Conservation (phyloP, 768 basidiomycete species). For the Pleurotus cornucopiae region DNA sequence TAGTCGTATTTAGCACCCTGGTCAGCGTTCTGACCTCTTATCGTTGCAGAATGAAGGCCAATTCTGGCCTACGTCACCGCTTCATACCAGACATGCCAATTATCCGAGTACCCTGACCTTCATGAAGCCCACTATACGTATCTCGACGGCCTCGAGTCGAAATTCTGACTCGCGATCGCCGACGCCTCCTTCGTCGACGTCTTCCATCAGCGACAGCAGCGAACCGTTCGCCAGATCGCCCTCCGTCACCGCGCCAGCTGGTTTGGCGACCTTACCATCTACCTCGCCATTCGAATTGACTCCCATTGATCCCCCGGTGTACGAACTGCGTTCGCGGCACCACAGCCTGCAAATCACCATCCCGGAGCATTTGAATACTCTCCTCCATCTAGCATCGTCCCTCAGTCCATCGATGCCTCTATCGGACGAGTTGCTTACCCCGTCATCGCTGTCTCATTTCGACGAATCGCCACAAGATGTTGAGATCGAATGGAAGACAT, state of each 20-base stretch:
- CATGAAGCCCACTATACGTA: background rate
- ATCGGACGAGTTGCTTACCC: background rate
- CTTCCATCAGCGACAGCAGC: background rate
- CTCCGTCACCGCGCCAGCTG: slow-evolving; percentile 29
- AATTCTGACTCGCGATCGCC: background rate
- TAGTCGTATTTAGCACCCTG: no score
- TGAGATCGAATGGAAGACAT: background rate
- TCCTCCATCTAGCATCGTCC: slow-evolving; percentile 16
- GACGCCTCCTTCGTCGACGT: background rate
- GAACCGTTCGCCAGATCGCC: slow-evolving; percentile 19
- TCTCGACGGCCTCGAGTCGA: background rate
- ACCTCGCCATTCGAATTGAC: slow-evolving; percentile 30
- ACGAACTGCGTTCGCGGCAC: slow-evolving; percentile 25
- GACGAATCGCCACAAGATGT: background rate
- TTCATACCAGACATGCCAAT: background rate
- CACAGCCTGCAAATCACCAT: slow-evolving; percentile 25
- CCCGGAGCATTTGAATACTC: slow-evolving; percentile 9
- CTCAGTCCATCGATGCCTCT: background rate
- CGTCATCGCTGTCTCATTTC: background rate
- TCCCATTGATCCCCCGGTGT: slow-evolving; percentile 22
- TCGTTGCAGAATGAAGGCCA: background rate
- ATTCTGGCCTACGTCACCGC: background rate
- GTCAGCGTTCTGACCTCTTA: background rate
- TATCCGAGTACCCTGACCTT: no score
- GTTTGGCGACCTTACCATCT: slow-evolving; percentile 26